Conservation (phyloP, 2,329 filamentous ascomycete species). For the Ophiocordyceps polyrhachis-furcata region DNA sequence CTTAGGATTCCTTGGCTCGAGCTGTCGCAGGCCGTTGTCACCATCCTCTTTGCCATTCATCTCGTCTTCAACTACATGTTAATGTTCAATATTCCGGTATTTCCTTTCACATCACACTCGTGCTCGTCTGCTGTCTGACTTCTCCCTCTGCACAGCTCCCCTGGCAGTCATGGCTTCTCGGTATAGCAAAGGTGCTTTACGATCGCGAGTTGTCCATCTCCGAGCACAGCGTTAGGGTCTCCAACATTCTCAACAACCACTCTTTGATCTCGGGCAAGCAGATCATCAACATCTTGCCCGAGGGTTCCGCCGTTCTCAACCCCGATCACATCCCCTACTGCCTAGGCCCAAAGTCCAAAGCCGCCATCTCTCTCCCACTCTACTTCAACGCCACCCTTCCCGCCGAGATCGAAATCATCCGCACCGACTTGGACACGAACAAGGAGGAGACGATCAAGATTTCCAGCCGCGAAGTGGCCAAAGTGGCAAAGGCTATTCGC, state of each 20-base stretch:
- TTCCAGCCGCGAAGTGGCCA: constrained; percentile 52
- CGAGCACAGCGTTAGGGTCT: constrained; percentile 81
- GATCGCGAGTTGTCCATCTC: constrained; percentile 85
- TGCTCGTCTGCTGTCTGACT: background rate
- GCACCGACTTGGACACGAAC: constrained; percentile 67
- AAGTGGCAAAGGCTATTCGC: constrained; percentile 49
- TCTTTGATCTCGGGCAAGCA: constrained; percentile 91
- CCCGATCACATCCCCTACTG: constrained; percentile 68
- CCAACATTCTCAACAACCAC: constrained; percentile 73
- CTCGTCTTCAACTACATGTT: constrained; percentile 61
- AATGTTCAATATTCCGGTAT: constrained; percentile 77
- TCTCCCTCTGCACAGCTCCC: constrained; percentile 37
- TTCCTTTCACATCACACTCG: constrained; percentile 10
- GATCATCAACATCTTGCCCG: constrained; percentile 92
- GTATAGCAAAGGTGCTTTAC: constrained; percentile 64
- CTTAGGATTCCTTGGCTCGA: constrained; percentile 93
- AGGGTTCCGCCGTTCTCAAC: constrained; percentile 85
- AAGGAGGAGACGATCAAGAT: constrained; percentile 66
- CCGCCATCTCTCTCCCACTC: constrained; percentile 54
- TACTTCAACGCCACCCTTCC: constrained; percentile 88
- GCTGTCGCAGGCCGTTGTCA: constrained; percentile 59
- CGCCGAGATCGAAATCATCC: constrained; percentile 71
- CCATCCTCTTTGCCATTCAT: constrained; percentile 53
- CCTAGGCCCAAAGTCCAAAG: constrained; percentile 43
- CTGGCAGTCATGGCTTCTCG: constrained; percentile 52